Base-by-base conservation (phyloP, 75 land plant species). In the Ceratopteris richardii region DNA sequence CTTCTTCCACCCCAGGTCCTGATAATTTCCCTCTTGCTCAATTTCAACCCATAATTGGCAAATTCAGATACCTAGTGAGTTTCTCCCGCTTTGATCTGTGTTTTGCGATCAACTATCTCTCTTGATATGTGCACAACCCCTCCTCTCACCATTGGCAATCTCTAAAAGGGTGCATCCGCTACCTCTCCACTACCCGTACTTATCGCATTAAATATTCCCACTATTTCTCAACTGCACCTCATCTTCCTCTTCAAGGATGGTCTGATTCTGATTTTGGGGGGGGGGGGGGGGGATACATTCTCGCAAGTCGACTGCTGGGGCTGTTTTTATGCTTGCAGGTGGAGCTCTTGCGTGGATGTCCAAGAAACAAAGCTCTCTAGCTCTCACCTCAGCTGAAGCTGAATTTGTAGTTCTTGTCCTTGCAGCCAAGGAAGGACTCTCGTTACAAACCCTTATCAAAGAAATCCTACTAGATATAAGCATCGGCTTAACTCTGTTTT, bases 171-270 rank as follows among this genome's bases (percentile, higher is more conserved):
- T 17, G 59, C 4, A 31, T 68, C 12, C n/a, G n/a, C n/a, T n/a
- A n/a, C n/a, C n/a, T n/a, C n/a, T n/a, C n/a, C n/a, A n/a, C n/a
- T n/a, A n/a, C n/a, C n/a, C n/a, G n/a, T n/a, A n/a, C n/a, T n/a
- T n/a, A n/a, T 14, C 56, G 21, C 73, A 78, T 31, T 31, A 61
- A 1, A 29, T 68, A 31, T 52, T 62, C 14, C 61, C 69, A 0
- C 14, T 9, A 9, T 9, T 14, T 14, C 42, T 40, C 42, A 14
- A 14, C 42, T 14, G 9, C 14, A 14, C 14, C 12, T 40, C 9
- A 9, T 40, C 42, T 40, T 40, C 12, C 42, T 40, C 42, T 14
- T 40, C 42, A 9, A 40, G 14, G 12, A 9, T 14, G 42, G 42
- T 40, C 42, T 14, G 9, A 9, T 40, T 40, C 9, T 14, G 9